These are phyloP conservation scores for Fusarium pininemorale DNA, from an alignment of 2,329 filamentous ascomycete species.

Conservation along the genomic window DNA sequence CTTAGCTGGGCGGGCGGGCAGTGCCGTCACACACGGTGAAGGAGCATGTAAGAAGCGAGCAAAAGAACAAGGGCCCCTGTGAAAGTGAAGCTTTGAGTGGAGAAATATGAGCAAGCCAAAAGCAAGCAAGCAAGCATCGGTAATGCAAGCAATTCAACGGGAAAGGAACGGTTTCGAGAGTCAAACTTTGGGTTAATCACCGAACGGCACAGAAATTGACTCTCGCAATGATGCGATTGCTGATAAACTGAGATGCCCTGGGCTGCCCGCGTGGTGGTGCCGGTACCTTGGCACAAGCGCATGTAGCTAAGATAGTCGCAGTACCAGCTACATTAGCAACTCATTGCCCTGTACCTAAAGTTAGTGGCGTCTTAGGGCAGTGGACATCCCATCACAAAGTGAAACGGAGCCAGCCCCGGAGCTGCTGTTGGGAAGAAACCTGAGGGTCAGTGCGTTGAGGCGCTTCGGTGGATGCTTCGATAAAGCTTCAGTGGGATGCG, in stretches of 20 bases:
- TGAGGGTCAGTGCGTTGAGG: slow-evolving; percentile 32
- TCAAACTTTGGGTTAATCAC: slow-evolving; percentile 1
- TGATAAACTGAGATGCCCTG: slow-evolving; percentile 4
- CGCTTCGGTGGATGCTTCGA: slow-evolving; percentile 39
- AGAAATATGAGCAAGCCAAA: slow-evolving; percentile 27
- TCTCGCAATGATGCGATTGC: slow-evolving; percentile 12
- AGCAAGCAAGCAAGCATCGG: slow-evolving; percentile 33
- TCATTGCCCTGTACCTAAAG: not conserved
- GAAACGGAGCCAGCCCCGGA: slow-evolving; percentile 12
- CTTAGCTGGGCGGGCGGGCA: slow-evolving; percentile 41
- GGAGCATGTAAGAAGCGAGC: slow-evolving; percentile 33
- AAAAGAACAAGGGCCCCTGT: slow-evolving; percentile 24
- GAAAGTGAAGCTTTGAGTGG: slow-evolving; percentile 25
- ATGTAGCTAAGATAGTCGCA: slow-evolving; percentile 14
- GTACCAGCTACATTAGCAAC: not conserved
- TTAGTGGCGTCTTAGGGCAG: slow-evolving; percentile 28
- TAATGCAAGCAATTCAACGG: slow-evolving; percentile 36
- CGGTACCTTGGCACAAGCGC: slow-evolving; percentile 30
- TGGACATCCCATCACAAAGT: slow-evolving; percentile 14
- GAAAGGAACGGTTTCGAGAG: slow-evolving; percentile 4
- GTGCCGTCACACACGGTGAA: slow-evolving; percentile 42
- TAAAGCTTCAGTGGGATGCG: slow-evolving; percentile 34
- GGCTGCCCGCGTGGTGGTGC: slow-evolving; percentile 21
- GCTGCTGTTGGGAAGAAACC: slow-evolving; percentile 17
- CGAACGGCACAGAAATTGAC: slow-evolving; percentile 1